phyloP scores from a whole-genome alignment of 1,139 yeast species.

The Trichomonascaceae sp. region DNA sequence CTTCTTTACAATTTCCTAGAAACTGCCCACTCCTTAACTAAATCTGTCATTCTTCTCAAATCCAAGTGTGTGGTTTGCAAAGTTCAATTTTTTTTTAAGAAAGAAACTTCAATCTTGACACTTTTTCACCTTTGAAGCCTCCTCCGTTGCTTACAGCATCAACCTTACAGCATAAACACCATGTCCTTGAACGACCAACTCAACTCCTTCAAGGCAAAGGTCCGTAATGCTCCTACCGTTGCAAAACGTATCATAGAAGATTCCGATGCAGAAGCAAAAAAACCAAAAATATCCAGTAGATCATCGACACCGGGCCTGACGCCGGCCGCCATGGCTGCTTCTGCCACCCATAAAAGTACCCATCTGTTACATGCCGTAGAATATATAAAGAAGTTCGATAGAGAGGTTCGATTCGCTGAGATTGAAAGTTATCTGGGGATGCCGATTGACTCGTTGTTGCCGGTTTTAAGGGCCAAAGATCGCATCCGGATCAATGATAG shows the following conservation, averaged over 20 bases:
- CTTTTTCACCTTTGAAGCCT: background rate
- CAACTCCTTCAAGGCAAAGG: constrained; percentile 55
- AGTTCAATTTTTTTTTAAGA: background rate
- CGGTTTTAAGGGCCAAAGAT: constrained; percentile 67
- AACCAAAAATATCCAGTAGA: constrained; percentile 14
- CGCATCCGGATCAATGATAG: constrained; percentile 44
- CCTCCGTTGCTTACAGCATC: no score
- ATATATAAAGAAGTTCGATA: constrained; percentile 63
- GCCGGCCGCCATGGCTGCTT: constrained; percentile 33
- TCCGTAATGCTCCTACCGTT: constrained; percentile 47
- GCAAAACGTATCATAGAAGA: constrained; percentile 29
- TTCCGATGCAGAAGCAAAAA: constrained; percentile 19
- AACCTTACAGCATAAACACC: no score
- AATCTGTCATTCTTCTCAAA: background rate
- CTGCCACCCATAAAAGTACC: constrained; percentile 60
- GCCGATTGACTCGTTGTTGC: constrained; percentile 43
- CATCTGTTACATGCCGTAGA: constrained; percentile 85
- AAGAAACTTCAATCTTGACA: background rate
- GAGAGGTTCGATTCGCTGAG: constrained; percentile 59
- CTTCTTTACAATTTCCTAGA: background rate
- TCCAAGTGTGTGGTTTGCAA: background rate
- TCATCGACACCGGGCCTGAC: constrained; percentile 17
- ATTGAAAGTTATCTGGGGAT: constrained; percentile 52
- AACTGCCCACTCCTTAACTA: background rate
- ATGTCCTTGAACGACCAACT: constrained; percentile 40